A percentile compares a stretch with the other conserved stretches of the same genome.
These are phyloP conservation scores for Eruca vesicaria DNA, from an alignment of 441 rosid species.

Conservation along the genomic window DNA sequence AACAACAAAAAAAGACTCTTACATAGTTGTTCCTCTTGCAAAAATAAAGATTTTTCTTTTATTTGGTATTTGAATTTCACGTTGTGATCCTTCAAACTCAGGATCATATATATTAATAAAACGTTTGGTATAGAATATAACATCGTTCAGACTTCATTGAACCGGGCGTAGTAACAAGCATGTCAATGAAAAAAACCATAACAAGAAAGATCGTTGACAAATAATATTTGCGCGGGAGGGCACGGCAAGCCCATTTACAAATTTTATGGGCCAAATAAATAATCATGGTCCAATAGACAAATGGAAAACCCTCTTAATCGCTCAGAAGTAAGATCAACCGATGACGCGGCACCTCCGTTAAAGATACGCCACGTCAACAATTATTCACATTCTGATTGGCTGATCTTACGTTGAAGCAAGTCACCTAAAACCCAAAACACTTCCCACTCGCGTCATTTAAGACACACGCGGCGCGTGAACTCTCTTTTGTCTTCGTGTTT, in stretches of 20 bases:
- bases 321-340: not conserved
- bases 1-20: not conserved
- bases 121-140: no score
- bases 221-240: not conserved
- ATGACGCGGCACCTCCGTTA: constrained; percentile 17
- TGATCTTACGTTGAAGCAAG: constrained; percentile 22
- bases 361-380: constrained; percentile 14
- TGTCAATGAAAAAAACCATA: not conserved
- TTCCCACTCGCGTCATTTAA: not conserved
- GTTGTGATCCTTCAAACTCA: not conserved
- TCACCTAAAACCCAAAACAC: not conserved
- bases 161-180: not conserved
- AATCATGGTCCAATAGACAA: not conserved
- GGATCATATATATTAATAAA: not conserved
- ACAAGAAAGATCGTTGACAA: not conserved
- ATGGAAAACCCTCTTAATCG: not conserved
- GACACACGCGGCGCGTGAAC: constrained; percentile 17
- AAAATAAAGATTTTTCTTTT: not conserved
- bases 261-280: not conserved
- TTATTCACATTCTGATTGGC: constrained; percentile 11
- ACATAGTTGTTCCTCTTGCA: not conserved
- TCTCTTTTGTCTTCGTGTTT: not conserved
- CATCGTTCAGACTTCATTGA: not conserved
- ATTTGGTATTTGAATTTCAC: not conserved
- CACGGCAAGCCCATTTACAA: constrained; percentile 4